Evolutionary conservation across 164 flowering plant species (phyloP).

Genomic region (Tetracentron sinense): DNA sequence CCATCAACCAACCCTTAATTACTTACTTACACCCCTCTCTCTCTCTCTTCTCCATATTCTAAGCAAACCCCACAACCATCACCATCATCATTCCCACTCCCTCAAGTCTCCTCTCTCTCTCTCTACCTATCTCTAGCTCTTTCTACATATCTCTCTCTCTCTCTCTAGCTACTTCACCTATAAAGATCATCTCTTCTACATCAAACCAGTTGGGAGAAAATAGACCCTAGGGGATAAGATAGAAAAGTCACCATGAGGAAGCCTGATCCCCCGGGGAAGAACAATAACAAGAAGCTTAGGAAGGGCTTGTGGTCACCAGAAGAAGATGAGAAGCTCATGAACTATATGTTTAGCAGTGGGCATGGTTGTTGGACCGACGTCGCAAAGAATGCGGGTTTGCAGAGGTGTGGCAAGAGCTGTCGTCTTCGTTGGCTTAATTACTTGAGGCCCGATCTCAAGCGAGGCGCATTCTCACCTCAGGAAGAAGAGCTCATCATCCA

Average conservation of each 20-base stretch:
- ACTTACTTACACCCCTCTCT: constrained; percentile 16
- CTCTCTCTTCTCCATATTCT: constrained; percentile 33
- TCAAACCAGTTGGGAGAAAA: constrained; percentile 1
- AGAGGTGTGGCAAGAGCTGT: too few species aligned
- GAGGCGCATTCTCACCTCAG: too few species aligned
- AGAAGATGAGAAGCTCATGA: too few species aligned
- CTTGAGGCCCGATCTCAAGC: too few species aligned
- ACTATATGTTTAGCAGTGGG: too few species aligned
- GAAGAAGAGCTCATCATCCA: too few species aligned
- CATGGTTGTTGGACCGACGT: too few species aligned
- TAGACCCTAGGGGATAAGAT: neutral
- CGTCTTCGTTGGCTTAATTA: too few species aligned
- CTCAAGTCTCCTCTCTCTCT: constrained; percentile 37
- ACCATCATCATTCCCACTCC: constrained; percentile 43
- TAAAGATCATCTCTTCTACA: too few species aligned
- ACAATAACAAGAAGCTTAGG: constrained; percentile 35
- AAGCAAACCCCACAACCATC: constrained; percentile 61
- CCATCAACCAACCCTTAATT: constrained; percentile 52
- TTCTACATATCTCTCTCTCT: constrained; percentile 5
- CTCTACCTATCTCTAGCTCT: neutral
- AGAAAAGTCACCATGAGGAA: constrained; percentile 32
- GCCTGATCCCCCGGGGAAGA: constrained; percentile 33
- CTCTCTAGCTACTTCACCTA: neutral
- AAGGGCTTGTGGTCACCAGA: constrained; percentile 79
- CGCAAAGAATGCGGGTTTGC: too few species aligned